These are phyloP conservation scores for Testicularia cyperi DNA, from an alignment of 1,284 basidiomycete species.

Conservation along the genomic window DNA sequence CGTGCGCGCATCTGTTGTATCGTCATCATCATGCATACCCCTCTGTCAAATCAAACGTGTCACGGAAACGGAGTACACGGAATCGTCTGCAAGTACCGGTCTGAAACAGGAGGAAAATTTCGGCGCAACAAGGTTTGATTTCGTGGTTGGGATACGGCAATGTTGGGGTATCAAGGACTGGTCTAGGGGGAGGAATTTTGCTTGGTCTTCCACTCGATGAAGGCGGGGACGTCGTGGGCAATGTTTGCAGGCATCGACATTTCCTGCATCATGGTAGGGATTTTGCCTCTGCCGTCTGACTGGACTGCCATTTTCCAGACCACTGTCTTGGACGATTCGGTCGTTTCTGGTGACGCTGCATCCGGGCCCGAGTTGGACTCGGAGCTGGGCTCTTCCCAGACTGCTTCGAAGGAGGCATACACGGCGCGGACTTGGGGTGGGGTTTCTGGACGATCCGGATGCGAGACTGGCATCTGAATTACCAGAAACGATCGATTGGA, in stretches of 20 bases:
- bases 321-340: too few relatives aligned
- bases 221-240: conserved; percentile 49
- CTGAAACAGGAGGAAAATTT: too few relatives aligned
- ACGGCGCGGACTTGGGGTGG: conserved; percentile 40
- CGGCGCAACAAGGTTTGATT: too few relatives aligned
- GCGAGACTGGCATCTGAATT: conserved; percentile 37
- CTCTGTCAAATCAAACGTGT: too few relatives aligned
- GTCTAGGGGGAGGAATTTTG: too few relatives aligned
- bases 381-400: conserved; percentile 18
- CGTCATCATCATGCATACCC: too few relatives aligned
- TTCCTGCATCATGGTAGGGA: conserved; percentile 51
- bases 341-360: too few relatives aligned
- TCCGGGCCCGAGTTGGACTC: not conserved
- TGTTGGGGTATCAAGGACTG: too few relatives aligned
- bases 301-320: conserved; percentile 48
- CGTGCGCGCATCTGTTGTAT: too few relatives aligned
- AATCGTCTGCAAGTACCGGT: too few relatives aligned
- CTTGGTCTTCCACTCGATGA: conserved; percentile 51
- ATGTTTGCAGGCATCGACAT: conserved; percentile 49
- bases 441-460: conserved; percentile 22
- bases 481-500: conserved; percentile 48
- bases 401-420: conserved; percentile 51
- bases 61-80: too few relatives aligned
- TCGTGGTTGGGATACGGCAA: too few relatives aligned
- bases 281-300: conserved; percentile 44